Percentiles rank a stretch among this genome's conserved stretches.
Evolutionary conservation across 306 rosid genomes (phyloP).

Genomic region (Casuarina cunninghamiana): DNA sequence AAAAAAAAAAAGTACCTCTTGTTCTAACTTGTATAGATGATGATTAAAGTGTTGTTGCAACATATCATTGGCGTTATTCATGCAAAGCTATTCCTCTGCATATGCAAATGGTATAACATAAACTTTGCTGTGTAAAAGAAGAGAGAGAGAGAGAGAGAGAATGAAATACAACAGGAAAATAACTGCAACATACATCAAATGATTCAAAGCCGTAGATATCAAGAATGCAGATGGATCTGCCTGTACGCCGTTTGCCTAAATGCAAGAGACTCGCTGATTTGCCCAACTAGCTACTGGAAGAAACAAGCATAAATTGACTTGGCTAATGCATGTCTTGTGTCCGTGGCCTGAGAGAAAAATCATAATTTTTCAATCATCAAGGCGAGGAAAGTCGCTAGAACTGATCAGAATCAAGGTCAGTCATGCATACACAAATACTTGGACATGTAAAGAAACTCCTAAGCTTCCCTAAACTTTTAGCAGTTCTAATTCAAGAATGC

Average conservation of each 20-base stretch:
- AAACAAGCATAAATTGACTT: slow-evolving; percentile 90
- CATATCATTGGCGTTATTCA: slow-evolving; percentile 97
- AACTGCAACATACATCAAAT: slow-evolving; percentile 70
- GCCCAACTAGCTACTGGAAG: slow-evolving; percentile 96
- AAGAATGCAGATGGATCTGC: slow-evolving; percentile 98
- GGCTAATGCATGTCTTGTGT: slow-evolving; percentile 97
- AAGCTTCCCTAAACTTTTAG: neutral
- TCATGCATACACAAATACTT: neutral
- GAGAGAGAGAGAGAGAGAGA: neutral
- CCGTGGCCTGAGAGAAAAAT: slow-evolving; percentile 62
- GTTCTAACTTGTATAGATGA: slow-evolving; percentile 95
- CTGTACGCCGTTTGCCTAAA: slow-evolving; percentile 95
- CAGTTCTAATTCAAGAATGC: neutral
- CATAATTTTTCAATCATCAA: slow-evolving; percentile 12
- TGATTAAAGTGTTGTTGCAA: slow-evolving; percentile 98
- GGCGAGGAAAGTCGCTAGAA: slow-evolving; percentile 1
- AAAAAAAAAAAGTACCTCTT: slow-evolving; percentile 63
- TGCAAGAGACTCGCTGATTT: slow-evolving; percentile 93
- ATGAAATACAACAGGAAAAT: slow-evolving; percentile 1
- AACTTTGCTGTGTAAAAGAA: slow-evolving; percentile 12
- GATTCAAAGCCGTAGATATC: slow-evolving; percentile 99
- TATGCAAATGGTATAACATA: slow-evolving; percentile 15
- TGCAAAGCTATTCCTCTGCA: slow-evolving; percentile 95
- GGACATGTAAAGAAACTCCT: neutral
- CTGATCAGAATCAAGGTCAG: neutral